Evolutionary conservation across 345 rosid species (phyloP), one percentile per base, ranked within the genome.

Genomic region (Erysimum cheiranthoides): DNA sequence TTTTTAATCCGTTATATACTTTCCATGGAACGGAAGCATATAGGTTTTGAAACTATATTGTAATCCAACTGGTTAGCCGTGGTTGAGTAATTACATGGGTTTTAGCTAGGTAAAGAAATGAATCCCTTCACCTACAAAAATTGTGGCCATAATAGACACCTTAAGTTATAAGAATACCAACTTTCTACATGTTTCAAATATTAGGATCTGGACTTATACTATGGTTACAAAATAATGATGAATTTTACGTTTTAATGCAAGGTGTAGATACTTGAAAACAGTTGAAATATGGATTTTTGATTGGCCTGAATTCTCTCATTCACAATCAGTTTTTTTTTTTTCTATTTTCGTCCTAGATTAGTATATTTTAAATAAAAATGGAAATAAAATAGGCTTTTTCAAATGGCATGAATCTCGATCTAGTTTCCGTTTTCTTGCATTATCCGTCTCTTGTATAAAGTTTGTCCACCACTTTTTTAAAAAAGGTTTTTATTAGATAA

Each of bases 401-500:
- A 45, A 47, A 38, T 59, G 49, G 17, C 36, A 47, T 47, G 53
- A 60, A 60, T 71, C 30, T 60, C 35, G 50, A 51, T 59, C 39
- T 36, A 36, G 13, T 60, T 36, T 61, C 32, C 12, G 16, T 61
- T 34, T 49, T 38, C 9, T 10, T 71, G 52, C 53, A 17, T 28
- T 47, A 27, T 60, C 40, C 60, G 49, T 34, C 27, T 70, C 34
- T 4, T 27, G 42, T 6, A 53, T 39, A 13, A 5, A 27, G 5
- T 13, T 42, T 61, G 52, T 14, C 68, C 53, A 72, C 52, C 42
- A 28, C 1, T 7, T 5, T 51, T 28, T 6, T 45, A 2, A 4
- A 54, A 68, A 28, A n/a, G 3, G 34, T 21, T 59, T 35, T 59
- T 11, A 6, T 38, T 10, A 4, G 1, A 16, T 11, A 38, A 72